Evolutionary conservation across 2,329 filamentous ascomycete genomes (phyloP), one percentile per base, ranked within the genome.

Genomic region (Drechslera avenae): DNA sequence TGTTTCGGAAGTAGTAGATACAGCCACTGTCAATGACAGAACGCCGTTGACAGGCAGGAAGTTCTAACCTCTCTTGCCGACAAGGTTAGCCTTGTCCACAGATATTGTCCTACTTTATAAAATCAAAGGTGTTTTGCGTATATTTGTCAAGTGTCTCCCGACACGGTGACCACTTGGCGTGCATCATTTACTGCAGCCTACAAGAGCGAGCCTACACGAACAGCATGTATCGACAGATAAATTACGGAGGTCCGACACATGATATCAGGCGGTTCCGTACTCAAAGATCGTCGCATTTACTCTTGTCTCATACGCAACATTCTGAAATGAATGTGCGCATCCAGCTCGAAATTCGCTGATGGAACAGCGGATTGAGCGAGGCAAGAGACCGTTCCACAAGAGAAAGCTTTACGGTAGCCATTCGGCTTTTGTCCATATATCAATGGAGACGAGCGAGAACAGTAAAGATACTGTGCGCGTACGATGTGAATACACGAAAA

Each of bases 331-430:
- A 23, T 35, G 56, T 60, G 56, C 34, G 48, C 10, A 74, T 74
- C 71, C 71, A 74, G 71, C 71, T 74, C 71, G 54, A 74, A 64
- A 60, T 69, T 69, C 58, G 57, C 62, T 57, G 59, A 68, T 67
- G 45, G 40, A 54, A 51, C 59, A 66, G 62, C 59, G 50, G 69
- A 70, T 60, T 64, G 71, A 74, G 71, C 71, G 71, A 74, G 71
- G 71, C 61, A 66, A 49, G 70, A 74, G 71, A 74, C 71, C 18
- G 35, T 46, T 30, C 23, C 32, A 12, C 9, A 4, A 14, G 5
- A 39, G 21, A 18, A 28, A 26, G 30, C 30, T 17, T 14, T 13
- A 30, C 17, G 21, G 14, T 1, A 21, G 35, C 35, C 37, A 30
- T 28, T 28, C 4, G 12, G 26, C 26, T 28, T 12, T 2, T 12